Evolutionary conservation across 768 basidiomycete genomes (phyloP), one percentile per base, ranked within the genome.

Genomic region (Termitomyces sp.): DNA sequence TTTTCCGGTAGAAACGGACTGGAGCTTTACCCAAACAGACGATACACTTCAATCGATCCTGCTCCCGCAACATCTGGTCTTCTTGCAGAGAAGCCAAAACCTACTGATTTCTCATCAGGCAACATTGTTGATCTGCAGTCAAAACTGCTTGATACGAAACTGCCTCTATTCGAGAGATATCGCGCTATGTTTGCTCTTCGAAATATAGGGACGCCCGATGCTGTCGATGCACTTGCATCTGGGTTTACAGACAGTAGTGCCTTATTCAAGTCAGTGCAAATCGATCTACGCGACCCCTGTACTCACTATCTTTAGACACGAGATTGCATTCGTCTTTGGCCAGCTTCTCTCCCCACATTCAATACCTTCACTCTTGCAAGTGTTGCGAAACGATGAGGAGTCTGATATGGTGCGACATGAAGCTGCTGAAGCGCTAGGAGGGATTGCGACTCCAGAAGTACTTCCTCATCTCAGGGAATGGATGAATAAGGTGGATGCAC

Each of bases 341-440:
- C 97, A 99, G 74, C 81, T 99, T 44, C 83, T 92, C 52, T 94
- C 92, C 1, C 79, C 88, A 5, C 86, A 94, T 68, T 89, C 94
- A 0, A 90, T 98, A 22, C 94, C 95, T 10, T 80, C 90, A 0
- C 78, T 99, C 33, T 69, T 98, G 36, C 72, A 80, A 40, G 91
- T 96, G 30, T 78, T 99, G n/a, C 76, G 83, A 62, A 75, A 94
- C 62, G 55, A 69, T 2, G 67, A 74, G 1, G 97, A 98, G 71
- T 87, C 87, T 11, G 93, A 94, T 56, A 98, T 99, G 96, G 97
- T 99, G 10, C 84, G 97, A 33, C 97, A 99, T 64, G 97, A 99
- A 71, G 97, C 96, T 26, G 97, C 97, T 3, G 97, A 99, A 71
- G 97, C 97, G 7, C 81, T 99, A 0, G 97, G 97, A n/a, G 93